Base-by-base conservation (phyloP, 23 red algal genomes). In the Gracilaria gracilis region DNA sequence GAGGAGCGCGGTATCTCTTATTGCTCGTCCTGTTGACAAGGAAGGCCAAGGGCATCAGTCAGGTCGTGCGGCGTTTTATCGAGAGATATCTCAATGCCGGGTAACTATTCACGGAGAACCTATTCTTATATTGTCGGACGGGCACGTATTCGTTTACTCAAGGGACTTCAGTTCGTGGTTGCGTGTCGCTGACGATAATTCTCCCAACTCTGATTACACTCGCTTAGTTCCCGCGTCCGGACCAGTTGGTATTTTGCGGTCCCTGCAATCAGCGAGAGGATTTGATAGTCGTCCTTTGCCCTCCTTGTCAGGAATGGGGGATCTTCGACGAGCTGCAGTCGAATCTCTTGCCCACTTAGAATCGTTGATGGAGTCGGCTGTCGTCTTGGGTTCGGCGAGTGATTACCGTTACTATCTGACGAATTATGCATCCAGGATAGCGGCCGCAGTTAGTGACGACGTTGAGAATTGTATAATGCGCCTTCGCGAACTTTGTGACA, bases 301-400 rank as follows among this genome's bases (percentile, higher is more conserved):
- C 15, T 70, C 87, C 6, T 33, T 91, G 27, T 84, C 93, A 25
- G 87, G 86, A 23, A 86, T 91, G 93, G 84, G 53, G 29, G 93
- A 91, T 67, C 42, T 90, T n/a, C 79, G 75, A 79, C 85, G 93
- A 36, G 55, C 93, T 40, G 84, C 84, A 27, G 84, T 95, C 14
- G 93, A 95, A 80, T 93, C 95, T 27, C 79, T 93, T 20, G 75
- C 84, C 14, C 95, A 97, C 65, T 82, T 97, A 20, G 95, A 97
- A 85, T 86, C 91, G 40, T 85, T 97, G 0, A 82, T 89, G 59
- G 64, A 85, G 36, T 72, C 89, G 11, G 90, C 90, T 19, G 50
- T 82, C 25, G 75, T 73, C 2, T 75, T 97, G 48, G 71, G 91
- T n/a, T 90, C 90, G 6, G 66, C 84, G 21, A 50, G 83, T 61